Base-by-base conservation (phyloP, 495 filamentous ascomycete species). In the Podospora bellae-mahoneyi region DNA sequence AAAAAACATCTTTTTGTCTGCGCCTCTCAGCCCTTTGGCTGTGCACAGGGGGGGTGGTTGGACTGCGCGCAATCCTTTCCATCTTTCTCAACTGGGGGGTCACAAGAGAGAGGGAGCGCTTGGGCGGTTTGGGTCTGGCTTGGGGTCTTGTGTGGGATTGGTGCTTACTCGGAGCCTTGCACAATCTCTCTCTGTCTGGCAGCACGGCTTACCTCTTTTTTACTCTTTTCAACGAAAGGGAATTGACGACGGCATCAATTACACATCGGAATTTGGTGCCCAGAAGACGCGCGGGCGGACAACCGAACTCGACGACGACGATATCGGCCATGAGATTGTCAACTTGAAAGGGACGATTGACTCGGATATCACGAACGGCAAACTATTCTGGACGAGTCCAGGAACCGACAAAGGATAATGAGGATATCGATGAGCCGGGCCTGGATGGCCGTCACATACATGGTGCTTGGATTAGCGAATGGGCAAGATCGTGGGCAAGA, bases 361-460 rank as follows among this genome's bases (percentile, higher is more conserved):
- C 7, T n/a, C 30, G n/a, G n/a, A 60, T 57, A 55, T 54, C 39
- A 34, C 34, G 9, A 48, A 48, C 5, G 9, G 9, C 39, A 10
- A 48, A 48, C 9, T 48, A 10, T 10, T 39, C 34, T 39, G 5
- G 34, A 39, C 9, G 39, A 10, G 5, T 48, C 9, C 39, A 13
- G 13, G 0, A 44, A 60, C 10, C 23, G 65, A 60, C 59, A 54
- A 62, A 65, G 53, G 20, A 63, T n/a, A n/a, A 76, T 76, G 72
- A 56, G 72, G 64, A 72, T 71, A 71, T 61, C 60, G 15, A 19
- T 53, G 53, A 16, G 26, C 65, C 28, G 57, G 60, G 44, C 54
- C 18, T 76, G 74, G 66, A 65, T 72, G 48, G 70, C 67, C 18
- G 65, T 28, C 23, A 66, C 60, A 0, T 62, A 64, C 16, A n/a